Base-by-base conservation (phyloP, 2,329 filamentous ascomycete genomes). In the Trichoderma lentiforme region DNA sequence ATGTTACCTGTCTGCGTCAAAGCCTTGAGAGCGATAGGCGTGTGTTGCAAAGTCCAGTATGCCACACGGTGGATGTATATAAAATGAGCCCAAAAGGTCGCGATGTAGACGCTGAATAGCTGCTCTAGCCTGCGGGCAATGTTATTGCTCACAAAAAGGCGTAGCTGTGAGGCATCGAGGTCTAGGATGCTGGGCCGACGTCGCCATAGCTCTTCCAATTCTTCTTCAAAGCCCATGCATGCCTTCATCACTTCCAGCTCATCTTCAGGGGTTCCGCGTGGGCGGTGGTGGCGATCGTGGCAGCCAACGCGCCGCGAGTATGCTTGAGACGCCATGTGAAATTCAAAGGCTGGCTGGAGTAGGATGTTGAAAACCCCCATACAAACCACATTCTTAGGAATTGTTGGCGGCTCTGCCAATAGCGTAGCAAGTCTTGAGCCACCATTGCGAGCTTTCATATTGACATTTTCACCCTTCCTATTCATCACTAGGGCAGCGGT, bases 241-340 rank as follows among this genome's bases (percentile, higher is more conserved):
- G 63, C 63, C 15, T 66, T 56, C 63, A 66, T 66, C 1, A 56
- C 63, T n/a, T 66, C 63, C 15, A 66, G 28, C 28, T 65, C 62
- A 53, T 65, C 62, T 2, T 65, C 62, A 26, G 62, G 62, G n/a
- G 62, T 65, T 30, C 62, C 62, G 2, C 62, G 62, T 12, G 62
- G 47, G n/a, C 62, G 62, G 43, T 65, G 62, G 3, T 65, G 62
- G 62, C 62, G 62, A 53, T 65, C 62, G 30, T 65, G 62, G 6
- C 62, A 65, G 62, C 62, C 62, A 34, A 65, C 43, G 0, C 62
- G 62, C 4, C 62, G 62, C 8, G 62, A 65, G 51, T 65, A 65
- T n/a, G 62, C 62, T 36, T 65, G 62, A 34, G 62, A 65, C 6
- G 62, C 62, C 62, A 65, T 65, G 8, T 65, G 62, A 36, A 65